Base-by-base conservation (phyloP, 1,284 basidiomycete species). In the Somion occarium region DNA sequence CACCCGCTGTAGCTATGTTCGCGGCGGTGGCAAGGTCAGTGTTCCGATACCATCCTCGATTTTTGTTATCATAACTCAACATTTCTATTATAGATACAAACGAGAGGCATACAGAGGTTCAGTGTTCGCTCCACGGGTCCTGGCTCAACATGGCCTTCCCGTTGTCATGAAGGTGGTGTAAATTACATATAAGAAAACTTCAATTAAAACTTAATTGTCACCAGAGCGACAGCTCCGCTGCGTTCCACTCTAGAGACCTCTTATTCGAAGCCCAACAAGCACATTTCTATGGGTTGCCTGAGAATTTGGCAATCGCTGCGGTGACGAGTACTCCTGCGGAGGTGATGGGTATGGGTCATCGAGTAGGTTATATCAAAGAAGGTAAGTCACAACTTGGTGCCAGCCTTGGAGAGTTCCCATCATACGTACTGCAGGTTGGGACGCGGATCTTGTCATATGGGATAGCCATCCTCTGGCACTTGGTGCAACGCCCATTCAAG, bases 381-480 rank as follows among this genome's bases (percentile, higher is more conserved):
- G 83, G 84, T 67, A 55, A 19, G 18, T 74, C 74, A n/a, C n/a
- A n/a, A n/a, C n/a, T n/a, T n/a, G n/a, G n/a, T n/a, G n/a, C n/a
- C n/a, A n/a, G n/a, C n/a, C n/a, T n/a, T n/a, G n/a, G n/a, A n/a
- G n/a, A n/a, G n/a, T n/a, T n/a, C n/a, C 25, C 5, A 19, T 27
- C 9, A 39, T 13, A 30, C 42, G 15, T 37, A 13, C 26, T 30
- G 2, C 25, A 68, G 65, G 67, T 3, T 69, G 59, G 51, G 68
- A 69, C 48, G 67, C 68, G 44, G 68, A 94, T 65, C 59, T 94
- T 19, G 90, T 93, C 15, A 74, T 95, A 3, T 95, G 93, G 92
- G 90, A 94, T 59, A 85, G 82, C 20, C 91, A 93, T 67, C 92
- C 92, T 0, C 76, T 95, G 24, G 71, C 82, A 0, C 73, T 93